A percentile compares a stretch with the other conserved stretches of the same genome.
Conservation (phyloP, 106 monocot genomes). For the Dendrobium huoshanense region DNA sequence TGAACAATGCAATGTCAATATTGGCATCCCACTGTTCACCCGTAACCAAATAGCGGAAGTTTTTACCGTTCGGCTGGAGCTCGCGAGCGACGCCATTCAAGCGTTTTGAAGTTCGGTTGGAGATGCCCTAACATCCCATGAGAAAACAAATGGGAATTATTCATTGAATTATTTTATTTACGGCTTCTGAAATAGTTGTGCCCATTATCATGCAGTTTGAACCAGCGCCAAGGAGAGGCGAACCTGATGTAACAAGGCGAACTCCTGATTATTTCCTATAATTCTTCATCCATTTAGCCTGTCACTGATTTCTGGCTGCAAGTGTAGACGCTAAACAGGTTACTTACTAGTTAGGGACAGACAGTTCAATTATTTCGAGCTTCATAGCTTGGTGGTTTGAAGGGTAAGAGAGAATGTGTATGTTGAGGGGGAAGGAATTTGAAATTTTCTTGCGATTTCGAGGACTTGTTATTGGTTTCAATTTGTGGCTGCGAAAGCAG, state of each 20-base stretch:
- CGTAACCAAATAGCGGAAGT: too few species aligned
- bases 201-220: slow-evolving; percentile 54
- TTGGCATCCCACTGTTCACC: too few species aligned
- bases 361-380: not conserved
- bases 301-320: not conserved
- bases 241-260: slow-evolving; percentile 89
- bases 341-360: not conserved
- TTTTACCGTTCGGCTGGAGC: too few species aligned
- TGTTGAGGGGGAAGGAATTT: not conserved
- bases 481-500: not conserved
- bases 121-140: too few species aligned
- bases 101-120: too few species aligned
- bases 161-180: not conserved
- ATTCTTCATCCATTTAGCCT: slow-evolving; percentile 8
- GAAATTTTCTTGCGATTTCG: not conserved
- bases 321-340: not conserved
- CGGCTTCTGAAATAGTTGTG: not conserved
- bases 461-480: not conserved
- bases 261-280: slow-evolving; percentile 89
- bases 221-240: slow-evolving; percentile 88
- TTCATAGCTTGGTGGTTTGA: slow-evolving; percentile 2
- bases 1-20: too few species aligned
- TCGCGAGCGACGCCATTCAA: too few species aligned
- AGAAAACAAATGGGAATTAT: not conserved
- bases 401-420: not conserved